These are phyloP conservation scores for Penicillium corylophilum DNA, from an alignment of 2,329 filamentous ascomycete species.

Conservation along the genomic window DNA sequence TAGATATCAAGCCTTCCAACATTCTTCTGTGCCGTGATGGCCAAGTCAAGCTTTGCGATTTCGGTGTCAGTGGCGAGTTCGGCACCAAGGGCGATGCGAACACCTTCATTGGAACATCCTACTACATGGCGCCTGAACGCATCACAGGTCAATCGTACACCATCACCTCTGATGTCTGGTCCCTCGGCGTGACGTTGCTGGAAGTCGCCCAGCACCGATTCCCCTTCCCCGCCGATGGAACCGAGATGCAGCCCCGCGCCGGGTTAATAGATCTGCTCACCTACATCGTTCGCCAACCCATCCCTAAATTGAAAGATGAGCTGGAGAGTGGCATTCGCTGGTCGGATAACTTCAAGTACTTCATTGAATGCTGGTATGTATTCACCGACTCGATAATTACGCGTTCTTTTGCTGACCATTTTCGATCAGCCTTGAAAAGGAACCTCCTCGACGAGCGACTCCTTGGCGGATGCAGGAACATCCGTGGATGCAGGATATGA, in stretches of 20 bases:
- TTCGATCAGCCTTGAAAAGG: conserved; percentile 78
- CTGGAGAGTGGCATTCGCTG: conserved; percentile 84
- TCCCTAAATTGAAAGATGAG: conserved; percentile 94
- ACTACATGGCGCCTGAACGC: conserved; percentile 98
- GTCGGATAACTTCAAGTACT: conserved; percentile 98
- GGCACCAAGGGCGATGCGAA: conserved; percentile 98
- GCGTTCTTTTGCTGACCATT: conserved; percentile 1
- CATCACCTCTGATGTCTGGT: conserved; percentile 98
- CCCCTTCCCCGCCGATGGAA: conserved; percentile 94
- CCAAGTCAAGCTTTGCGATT: conserved; percentile 96
- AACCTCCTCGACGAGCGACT: conserved; percentile 78
- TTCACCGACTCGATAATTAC: background rate
- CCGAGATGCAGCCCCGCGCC: conserved; percentile 89
- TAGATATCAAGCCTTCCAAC: conserved; percentile 96
- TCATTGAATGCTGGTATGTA: conserved; percentile 93
- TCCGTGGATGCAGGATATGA: conserved; percentile 98
- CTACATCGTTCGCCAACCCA: conserved; percentile 94
- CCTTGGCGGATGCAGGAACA: conserved; percentile 99
- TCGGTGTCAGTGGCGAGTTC: conserved; percentile 95
- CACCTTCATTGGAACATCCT: conserved; percentile 97
- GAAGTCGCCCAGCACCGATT: conserved; percentile 99
- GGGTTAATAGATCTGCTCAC: conserved; percentile 93
- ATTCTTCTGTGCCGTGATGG: conserved; percentile 90
- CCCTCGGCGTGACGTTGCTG: conserved; percentile 90
- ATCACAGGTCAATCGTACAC: conserved; percentile 98